Percentiles rank a stretch among this genome's conserved stretches.
Evolutionary conservation across 805 yeast species (phyloP).

Genomic region (Candida nanaspora): DNA sequence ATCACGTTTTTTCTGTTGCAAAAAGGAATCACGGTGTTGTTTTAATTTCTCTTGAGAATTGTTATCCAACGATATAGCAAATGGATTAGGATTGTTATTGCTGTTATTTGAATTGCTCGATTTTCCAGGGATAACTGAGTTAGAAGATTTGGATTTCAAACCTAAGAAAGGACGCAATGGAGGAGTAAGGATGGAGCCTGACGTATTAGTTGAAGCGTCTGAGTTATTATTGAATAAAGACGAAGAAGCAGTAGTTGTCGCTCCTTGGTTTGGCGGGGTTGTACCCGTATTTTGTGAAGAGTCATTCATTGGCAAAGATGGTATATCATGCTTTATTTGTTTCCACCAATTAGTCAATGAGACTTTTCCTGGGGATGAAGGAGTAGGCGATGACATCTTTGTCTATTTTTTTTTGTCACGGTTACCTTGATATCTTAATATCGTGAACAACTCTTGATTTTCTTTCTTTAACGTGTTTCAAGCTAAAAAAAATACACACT

Average conservation of each 20-base stretch:
- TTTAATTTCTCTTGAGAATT: conserved; percentile 27
- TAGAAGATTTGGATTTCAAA: conserved; percentile 44
- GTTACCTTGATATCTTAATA: too few relatives aligned
- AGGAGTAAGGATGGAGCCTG: conserved; percentile 17
- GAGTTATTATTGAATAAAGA: conserved; percentile 6
- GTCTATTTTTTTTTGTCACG: too few relatives aligned
- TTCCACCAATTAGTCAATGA: conserved; percentile 26
- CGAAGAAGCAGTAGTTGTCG: neutral
- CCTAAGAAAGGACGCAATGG: conserved; percentile 38
- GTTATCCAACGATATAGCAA: conserved; percentile 10
- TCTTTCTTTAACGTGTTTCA: too few relatives aligned
- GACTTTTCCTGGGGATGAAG: conserved; percentile 20
- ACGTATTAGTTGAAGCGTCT: neutral
- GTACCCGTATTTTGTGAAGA: too few relatives aligned
- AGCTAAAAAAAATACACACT: too few relatives aligned
- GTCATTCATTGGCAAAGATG: conserved; percentile 3
- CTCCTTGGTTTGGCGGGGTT: too few relatives aligned
- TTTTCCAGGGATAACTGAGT: conserved; percentile 30
- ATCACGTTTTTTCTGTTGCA: conserved; percentile 33
- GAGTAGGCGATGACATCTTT: neutral
- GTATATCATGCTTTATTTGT: conserved; percentile 15
- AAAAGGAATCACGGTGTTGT: conserved; percentile 44
- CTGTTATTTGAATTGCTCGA: conserved; percentile 10
- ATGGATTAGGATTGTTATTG: conserved; percentile 24
- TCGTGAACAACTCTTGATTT: too few relatives aligned